phyloP scores from a whole-genome alignment of 2,329 filamentous ascomycete species.

The Diaporthe batatas region DNA sequence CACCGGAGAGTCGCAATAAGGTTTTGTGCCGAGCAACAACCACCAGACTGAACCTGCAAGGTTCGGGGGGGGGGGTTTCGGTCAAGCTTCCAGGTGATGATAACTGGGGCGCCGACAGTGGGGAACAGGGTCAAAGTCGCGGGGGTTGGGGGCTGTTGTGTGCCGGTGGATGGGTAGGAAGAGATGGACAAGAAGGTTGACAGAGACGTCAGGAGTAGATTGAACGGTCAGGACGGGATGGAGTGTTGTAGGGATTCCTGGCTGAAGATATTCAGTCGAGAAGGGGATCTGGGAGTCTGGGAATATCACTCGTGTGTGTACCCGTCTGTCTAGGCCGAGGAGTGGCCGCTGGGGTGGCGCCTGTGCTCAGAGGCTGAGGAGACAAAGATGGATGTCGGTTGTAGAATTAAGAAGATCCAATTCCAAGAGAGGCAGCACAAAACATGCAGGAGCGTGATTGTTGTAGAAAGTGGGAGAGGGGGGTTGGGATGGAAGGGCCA shows the following conservation, averaged over 20 bases:
- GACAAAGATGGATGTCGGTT: too few relatives aligned
- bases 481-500: constrained; percentile 26
- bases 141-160: background rate
- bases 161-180: constrained; percentile 26
- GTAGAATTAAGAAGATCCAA: background rate
- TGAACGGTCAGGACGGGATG: constrained; percentile 22
- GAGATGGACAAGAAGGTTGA: constrained; percentile 10
- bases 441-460: constrained; percentile 8
- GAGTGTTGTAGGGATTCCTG: constrained; percentile 28
- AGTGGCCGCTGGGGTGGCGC: background rate
- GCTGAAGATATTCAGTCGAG: constrained; percentile 32
- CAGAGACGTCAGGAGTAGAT: constrained; percentile 28
- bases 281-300: constrained; percentile 33
- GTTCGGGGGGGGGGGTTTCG: constrained; percentile 15
- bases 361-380: background rate
- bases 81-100: constrained; percentile 23
- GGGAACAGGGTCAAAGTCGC: constrained; percentile 19
- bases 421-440: background rate
- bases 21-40: constrained; percentile 16
- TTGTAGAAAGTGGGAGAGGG: constrained; percentile 24
- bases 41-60: constrained; percentile 19
- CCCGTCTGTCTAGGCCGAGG: background rate
- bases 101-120: background rate
- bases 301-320: background rate
- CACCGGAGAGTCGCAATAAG: constrained; percentile 23